Evolutionary conservation across 2,329 filamentous ascomycete genomes (phyloP), one percentile per base, ranked within the genome.

Genomic region (Aspergillus novoparasiticus): DNA sequence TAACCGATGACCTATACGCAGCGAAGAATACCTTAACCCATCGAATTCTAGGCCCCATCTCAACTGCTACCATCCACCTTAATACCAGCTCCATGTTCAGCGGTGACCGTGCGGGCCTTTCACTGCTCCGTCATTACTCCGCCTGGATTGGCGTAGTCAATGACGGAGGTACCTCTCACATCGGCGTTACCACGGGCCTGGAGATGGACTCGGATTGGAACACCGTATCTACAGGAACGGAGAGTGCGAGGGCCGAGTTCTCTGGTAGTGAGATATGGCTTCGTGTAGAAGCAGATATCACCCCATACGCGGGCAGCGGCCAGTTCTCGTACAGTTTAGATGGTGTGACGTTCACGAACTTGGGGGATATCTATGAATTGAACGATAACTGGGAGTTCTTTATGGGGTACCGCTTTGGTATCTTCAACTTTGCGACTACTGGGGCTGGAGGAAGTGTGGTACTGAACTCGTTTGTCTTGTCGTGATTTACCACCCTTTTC

Each of bases 121-220:
- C 83, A 0, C 74, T 83, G 5, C 85, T 88, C 73, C 81, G 86
- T 1, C 84, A 88, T 65, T 75, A 1, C 5, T 26, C 21, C 12
- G 84, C 83, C 0, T 87, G 82, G 70, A 83, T 88, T 34, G 85
- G 83, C 1, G 72, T 88, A 11, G 69, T 79, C 62, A 80, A 80
- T 55, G 73, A 75, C 14, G 76, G 73, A 0, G 64, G 67, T 45
- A 63, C 59, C 1, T 70, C 76, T 54, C 72, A 67, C 6, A 64
- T 81, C 0, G 67, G 74, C 4, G 69, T 81, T 2, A 73, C 78
- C 8, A 76, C 80, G 50, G 75, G 76, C 23, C 71, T 84, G 51
- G 75, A 71, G 1, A 70, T 79, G 32, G 73, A 76, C 34, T 36
- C 34, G 14, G 34, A 36, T 16, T 36, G 34, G 34, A 36, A 36